Conservation (phyloP, 2,329 filamentous ascomycete species). For the Penicillium concentricum region DNA sequence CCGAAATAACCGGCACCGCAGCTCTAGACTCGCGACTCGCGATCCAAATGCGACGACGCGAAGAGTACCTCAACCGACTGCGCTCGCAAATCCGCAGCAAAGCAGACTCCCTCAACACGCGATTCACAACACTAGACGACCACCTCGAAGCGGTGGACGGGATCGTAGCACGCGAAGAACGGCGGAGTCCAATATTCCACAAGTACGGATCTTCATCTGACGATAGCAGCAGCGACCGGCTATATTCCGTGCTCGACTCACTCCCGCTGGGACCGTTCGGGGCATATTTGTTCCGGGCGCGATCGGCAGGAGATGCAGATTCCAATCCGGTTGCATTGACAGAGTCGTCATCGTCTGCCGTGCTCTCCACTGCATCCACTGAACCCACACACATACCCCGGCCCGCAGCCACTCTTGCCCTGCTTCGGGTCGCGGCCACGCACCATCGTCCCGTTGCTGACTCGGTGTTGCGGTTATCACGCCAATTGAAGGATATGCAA, state of each 20-base stretch:
- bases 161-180: slow-evolving; percentile 29
- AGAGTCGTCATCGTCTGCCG: slow-evolving; percentile 11
- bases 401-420: slow-evolving; percentile 17
- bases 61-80: slow-evolving; percentile 35
- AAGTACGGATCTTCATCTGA: not conserved
- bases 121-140: slow-evolving; percentile 35
- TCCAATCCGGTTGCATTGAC: not conserved
- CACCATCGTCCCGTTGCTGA: slow-evolving; percentile 31
- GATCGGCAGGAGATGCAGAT: slow-evolving; percentile 12
- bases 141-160: slow-evolving; percentile 35
- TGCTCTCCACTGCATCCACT: not conserved
- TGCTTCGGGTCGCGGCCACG: slow-evolving; percentile 25
- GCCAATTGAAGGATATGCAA: slow-evolving; percentile 24
- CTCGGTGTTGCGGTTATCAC: slow-evolving; percentile 26
- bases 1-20: slow-evolving; percentile 13
- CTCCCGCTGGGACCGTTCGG: slow-evolving; percentile 10
- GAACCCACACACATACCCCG: not conserved
- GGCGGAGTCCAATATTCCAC: not conserved
- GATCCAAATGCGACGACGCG: slow-evolving; percentile 31
- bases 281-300: slow-evolving; percentile 3
- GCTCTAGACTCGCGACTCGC: slow-evolving; percentile 30
- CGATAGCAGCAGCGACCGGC: slow-evolving; percentile 1
- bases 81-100: slow-evolving; percentile 34
- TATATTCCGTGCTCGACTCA: slow-evolving; percentile 15
- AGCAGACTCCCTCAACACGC: slow-evolving; percentile 28